Conservation (phyloP, 108 stramenopile genomes). For the Skeletonema tropicum region DNA sequence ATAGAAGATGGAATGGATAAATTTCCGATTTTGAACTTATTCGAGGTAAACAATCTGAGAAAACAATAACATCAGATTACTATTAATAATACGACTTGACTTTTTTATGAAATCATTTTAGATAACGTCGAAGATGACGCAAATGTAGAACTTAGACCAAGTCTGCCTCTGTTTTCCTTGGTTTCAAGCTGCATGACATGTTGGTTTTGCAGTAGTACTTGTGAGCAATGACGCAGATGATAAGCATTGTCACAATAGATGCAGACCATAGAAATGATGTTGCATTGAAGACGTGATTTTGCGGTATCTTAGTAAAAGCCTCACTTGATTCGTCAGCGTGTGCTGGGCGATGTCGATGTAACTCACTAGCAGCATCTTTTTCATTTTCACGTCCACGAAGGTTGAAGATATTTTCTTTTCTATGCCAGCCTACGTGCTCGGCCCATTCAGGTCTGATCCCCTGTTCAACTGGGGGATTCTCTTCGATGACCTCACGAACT, state of each 20-base stretch:
- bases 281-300: not conserved
- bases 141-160: not conserved
- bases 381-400: not conserved
- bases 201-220: not conserved
- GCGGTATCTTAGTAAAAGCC: not conserved
- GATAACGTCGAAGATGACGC: not conserved
- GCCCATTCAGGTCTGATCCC: slow-evolving; percentile 61
- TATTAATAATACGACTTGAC: not conserved
- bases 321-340: not conserved
- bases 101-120: not conserved
- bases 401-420: slow-evolving; percentile 43
- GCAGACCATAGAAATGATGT: not conserved
- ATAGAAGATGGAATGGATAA: slow-evolving; percentile 1
- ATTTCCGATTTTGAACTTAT: not conserved
- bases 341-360: not conserved
- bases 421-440: slow-evolving; percentile 61
- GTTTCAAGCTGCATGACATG: not conserved
- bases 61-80: not conserved
- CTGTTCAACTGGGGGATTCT: slow-evolving; percentile 52
- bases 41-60: not conserved
- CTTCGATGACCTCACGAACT: slow-evolving; percentile 51
- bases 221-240: too few species aligned
- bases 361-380: not conserved
- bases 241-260: not conserved
- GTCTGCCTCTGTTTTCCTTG: not conserved